These are phyloP conservation scores for Zygotorulaspora florentina DNA, from an alignment of 805 yeast genomes.

Conservation along the genomic window DNA sequence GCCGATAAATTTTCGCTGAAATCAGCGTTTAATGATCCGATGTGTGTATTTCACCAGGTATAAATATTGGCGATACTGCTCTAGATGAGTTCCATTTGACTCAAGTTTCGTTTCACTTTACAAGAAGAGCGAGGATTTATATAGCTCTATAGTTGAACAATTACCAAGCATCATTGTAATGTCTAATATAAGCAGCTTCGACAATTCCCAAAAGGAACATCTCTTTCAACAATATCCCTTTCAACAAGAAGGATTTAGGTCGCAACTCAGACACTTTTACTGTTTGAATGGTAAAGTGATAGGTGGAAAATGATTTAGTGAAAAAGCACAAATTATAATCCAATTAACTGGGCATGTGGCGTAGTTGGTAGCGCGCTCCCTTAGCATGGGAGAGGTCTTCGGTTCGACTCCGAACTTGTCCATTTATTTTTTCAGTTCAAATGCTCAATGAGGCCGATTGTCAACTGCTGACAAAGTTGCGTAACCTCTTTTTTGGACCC, in stretches of 20 bases:
- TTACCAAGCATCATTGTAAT: no score
- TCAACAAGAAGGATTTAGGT: neutral
- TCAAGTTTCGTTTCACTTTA: no score
- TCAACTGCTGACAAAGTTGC: neutral
- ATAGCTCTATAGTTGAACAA: no score
- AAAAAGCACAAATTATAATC: constrained; percentile 25
- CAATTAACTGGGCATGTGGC: constrained; percentile 59
- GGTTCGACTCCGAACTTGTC: constrained; percentile 79
- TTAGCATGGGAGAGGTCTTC: constrained; percentile 78
- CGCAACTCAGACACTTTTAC: neutral
- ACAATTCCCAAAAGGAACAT: no score
- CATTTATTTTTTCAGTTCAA: constrained; percentile 32
- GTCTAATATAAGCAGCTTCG: no score
- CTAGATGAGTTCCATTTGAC: no score
- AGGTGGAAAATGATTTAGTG: constrained; percentile 70
- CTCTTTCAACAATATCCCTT: no score
- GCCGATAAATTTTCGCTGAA: no score
- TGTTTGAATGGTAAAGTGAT: constrained; percentile 47
- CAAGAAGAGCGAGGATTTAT: no score
- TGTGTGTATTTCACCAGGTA: no score
- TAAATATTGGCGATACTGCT: no score
- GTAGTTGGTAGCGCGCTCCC: constrained; percentile 82
- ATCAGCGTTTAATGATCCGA: no score
- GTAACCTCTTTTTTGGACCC: neutral
- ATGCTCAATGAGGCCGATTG: neutral